phyloP scores from a whole-genome alignment of 495 filamentous ascomycete genomes.

The Chaetomium tenue region DNA sequence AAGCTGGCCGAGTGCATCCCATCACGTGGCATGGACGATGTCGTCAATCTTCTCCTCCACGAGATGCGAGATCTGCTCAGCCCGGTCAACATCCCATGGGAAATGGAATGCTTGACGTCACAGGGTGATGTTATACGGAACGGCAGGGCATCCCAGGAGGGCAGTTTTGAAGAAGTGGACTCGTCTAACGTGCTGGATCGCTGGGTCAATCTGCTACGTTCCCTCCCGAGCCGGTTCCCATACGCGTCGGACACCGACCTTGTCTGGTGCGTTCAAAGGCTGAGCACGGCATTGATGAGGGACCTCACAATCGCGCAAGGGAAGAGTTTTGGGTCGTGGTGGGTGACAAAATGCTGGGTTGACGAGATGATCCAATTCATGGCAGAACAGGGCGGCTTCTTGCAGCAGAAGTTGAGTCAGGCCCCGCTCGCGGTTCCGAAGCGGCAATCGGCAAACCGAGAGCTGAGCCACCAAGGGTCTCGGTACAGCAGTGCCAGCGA shows the following conservation, averaged over 20 bases:
- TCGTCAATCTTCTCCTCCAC: constrained; percentile 66
- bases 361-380: constrained; percentile 94
- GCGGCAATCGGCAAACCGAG: constrained; percentile 29
- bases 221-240: constrained; percentile 71
- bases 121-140: constrained; percentile 53
- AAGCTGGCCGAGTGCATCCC: constrained; percentile 62
- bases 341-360: constrained; percentile 96
- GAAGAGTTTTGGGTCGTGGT: constrained; percentile 90
- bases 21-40: constrained; percentile 63
- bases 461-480: constrained; percentile 38
- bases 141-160: constrained; percentile 34
- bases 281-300: constrained; percentile 67
- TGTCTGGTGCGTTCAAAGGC: constrained; percentile 64
- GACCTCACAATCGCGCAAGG: constrained; percentile 80
- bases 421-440: constrained; percentile 29
- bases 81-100: constrained; percentile 56
- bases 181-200: constrained; percentile 71
- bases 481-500: constrained; percentile 48
- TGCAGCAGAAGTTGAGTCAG: constrained; percentile 50
- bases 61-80: constrained; percentile 73
- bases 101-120: constrained; percentile 53
- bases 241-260: constrained; percentile 64
- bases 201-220: constrained; percentile 79
- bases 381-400: constrained; percentile 88
- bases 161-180: constrained; percentile 23